Conservation (phyloP, 768 basidiomycete genomes). For the Pilatotrama ljubarskyi region DNA sequence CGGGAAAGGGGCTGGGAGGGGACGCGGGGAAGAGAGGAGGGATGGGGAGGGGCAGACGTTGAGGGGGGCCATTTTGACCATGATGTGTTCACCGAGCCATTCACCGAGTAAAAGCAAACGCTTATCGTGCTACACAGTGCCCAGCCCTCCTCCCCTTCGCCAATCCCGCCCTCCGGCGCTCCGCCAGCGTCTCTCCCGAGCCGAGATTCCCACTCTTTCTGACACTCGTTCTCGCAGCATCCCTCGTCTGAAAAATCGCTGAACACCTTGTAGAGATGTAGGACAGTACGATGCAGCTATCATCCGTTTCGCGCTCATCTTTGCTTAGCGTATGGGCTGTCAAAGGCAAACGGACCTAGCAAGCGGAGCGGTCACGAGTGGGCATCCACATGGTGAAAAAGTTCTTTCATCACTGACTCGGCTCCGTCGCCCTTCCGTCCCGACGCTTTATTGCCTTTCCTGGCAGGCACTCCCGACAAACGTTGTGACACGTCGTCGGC, state of each 20-base stretch:
- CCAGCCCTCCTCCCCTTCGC: slow-evolving; percentile 17
- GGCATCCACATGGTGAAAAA: slow-evolving; percentile 25
- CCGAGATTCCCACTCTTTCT: neutral
- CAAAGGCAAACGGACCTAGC: slow-evolving; percentile 18
- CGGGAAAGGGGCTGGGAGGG: slow-evolving; percentile 9
- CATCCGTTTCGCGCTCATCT: neutral
- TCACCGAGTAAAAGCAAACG: slow-evolving; percentile 35
- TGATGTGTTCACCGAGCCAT: slow-evolving; percentile 38
- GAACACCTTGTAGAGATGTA: neutral
- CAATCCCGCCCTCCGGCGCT: slow-evolving; percentile 23
- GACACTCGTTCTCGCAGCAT: neutral
- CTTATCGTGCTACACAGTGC: slow-evolving; percentile 29
- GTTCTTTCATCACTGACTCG: slow-evolving; percentile 29
- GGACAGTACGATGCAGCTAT: no score
- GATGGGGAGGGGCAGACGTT: slow-evolving; percentile 1
- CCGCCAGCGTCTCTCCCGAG: slow-evolving; percentile 7
- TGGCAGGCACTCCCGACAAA: neutral
- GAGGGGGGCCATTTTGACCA: slow-evolving; percentile 22
- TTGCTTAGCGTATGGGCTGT: neutral
- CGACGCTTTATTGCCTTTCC: slow-evolving; percentile 15
- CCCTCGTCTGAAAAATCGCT: neutral
- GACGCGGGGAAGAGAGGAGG: slow-evolving; percentile 7
- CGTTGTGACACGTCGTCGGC: neutral
- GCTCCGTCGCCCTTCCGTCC: slow-evolving; percentile 23
- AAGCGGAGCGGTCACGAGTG: slow-evolving; percentile 5